Base-by-base conservation (phyloP, 2,329 filamentous ascomycete species). In the Bertia moriformis region DNA sequence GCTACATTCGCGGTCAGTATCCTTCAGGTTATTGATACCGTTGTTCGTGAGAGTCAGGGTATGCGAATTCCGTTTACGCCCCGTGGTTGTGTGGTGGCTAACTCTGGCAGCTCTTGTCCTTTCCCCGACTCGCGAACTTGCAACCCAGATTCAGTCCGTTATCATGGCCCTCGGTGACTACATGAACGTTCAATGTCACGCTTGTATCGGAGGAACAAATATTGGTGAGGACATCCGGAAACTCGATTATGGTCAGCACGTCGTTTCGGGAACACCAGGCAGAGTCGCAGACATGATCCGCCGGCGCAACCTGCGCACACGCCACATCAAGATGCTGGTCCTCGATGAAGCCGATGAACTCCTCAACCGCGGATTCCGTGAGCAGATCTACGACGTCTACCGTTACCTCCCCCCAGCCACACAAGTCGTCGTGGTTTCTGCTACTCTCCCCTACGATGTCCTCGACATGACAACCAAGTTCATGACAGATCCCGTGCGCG, bases 391-490 rank as follows among this genome's bases (percentile, higher is more conserved):
- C 65, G 79, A 84, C 47, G 78, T 84, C 38, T 84, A 83, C 61
- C 78, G 78, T 48, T 83, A 83, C 50, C 71, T 85, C 2, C 80
- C 80, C 29, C 79, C 79, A 18, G 77, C 79, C 14, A 84, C 80
- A 3, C 80, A 85, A 57, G 80, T 84, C 13, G 80, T 84, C 4
- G 78, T 85, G 36, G 77, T 85, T 42, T 83, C 77, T 14, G 80
- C 80, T 43, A 85, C 80, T 13, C 71, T 85, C 27, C 80, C 80
- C 36, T 80, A 84, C 61, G 80, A 85, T 55, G 80, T 85, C 37
- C 66, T 85, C 20, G 79, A 84, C 56, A 83, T 85, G 75, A 84
- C 80, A 24, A 84, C 79, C 39, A 84, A 84, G 54, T 84, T 84
- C 67, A 84, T 85, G 80, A 82, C 77, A 13, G 78, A 83, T 48